Conservation (phyloP, 176 grass and related monocot species). For the Cocos nucifera region DNA sequence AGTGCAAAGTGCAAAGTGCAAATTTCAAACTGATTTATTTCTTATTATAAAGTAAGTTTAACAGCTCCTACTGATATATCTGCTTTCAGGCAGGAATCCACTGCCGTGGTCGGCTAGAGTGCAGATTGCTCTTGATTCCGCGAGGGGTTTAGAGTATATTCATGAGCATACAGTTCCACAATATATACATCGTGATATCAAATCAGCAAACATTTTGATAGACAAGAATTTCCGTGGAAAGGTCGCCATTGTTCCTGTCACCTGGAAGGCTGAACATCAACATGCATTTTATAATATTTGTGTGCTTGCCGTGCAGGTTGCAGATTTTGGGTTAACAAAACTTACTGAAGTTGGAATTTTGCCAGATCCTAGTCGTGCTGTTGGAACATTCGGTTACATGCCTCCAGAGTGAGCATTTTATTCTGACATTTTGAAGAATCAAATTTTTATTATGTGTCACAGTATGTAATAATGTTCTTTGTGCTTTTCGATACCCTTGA, state of each 20-base stretch:
- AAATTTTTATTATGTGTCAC: neutral
- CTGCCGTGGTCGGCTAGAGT: constrained; percentile 71
- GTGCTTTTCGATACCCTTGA: too few relatives aligned
- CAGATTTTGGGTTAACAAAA: constrained; percentile 93
- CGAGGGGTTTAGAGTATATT: constrained; percentile 95
- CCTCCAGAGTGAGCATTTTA: constrained; percentile 62
- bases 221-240: constrained; percentile 83
- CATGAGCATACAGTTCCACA: constrained; percentile 96
- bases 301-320: constrained; percentile 42
- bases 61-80: neutral
- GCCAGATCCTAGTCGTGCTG: constrained; percentile 56
- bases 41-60: too few relatives aligned
- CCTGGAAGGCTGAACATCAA: neutral
- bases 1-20: too few relatives aligned
- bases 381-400: constrained; percentile 99
- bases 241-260: constrained; percentile 26
- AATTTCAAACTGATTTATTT: too few relatives aligned
- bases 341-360: constrained; percentile 71
- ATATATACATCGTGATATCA: constrained; percentile 95
- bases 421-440: neutral
- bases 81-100: constrained; percentile 30
- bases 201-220: constrained; percentile 96
- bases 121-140: constrained; percentile 92
- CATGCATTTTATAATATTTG: neutral
- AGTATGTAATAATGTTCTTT: too few relatives aligned